Conservation (phyloP, 371 early-diverging fungal species). For the Homolaphlyctis polyrhiza region DNA sequence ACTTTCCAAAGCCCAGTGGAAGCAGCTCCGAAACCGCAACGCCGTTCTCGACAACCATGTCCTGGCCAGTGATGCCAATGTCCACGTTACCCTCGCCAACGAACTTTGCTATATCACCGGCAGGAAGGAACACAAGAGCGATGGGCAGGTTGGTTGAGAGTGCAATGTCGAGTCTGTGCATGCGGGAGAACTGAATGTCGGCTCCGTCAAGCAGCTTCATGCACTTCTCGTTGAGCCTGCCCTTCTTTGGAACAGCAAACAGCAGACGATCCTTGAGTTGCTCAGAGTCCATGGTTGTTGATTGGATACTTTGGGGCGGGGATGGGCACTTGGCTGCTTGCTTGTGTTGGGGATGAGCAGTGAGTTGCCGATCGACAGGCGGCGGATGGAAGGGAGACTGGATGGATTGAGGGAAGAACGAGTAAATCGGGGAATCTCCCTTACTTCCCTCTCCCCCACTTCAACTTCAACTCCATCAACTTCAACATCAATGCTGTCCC, state of each 20-base stretch:
- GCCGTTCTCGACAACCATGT: slow-evolving; percentile 82
- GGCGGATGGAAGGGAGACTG: no score
- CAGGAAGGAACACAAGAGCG: slow-evolving; percentile 90
- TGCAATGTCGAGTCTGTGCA: slow-evolving; percentile 92
- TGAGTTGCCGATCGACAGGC: no score
- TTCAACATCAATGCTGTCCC: no score
- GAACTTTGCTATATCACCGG: slow-evolving; percentile 90
- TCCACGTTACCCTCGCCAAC: slow-evolving; percentile 94
- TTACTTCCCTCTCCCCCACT: no score
- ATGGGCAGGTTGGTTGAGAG: slow-evolving; percentile 87
- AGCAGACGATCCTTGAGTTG: slow-evolving; percentile 60
- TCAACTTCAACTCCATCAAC: no score
- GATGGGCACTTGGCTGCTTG: no score
- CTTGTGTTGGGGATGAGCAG: no score
- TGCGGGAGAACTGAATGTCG: slow-evolving; percentile 90
- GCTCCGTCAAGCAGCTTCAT: slow-evolving; percentile 77
- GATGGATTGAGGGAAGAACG: no score
- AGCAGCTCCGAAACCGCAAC: slow-evolving; percentile 68
- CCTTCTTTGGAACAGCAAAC: slow-evolving; percentile 97
- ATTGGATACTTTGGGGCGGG: no score
- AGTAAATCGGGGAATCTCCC: no score
- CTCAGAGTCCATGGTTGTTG: slow-evolving; percentile 19
- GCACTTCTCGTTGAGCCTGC: slow-evolving; percentile 87
- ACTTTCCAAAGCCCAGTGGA: slow-evolving; percentile 86
- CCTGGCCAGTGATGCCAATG: slow-evolving; percentile 90